Conservation (phyloP, 148 eudicot species). For the Limonium bicolor region DNA sequence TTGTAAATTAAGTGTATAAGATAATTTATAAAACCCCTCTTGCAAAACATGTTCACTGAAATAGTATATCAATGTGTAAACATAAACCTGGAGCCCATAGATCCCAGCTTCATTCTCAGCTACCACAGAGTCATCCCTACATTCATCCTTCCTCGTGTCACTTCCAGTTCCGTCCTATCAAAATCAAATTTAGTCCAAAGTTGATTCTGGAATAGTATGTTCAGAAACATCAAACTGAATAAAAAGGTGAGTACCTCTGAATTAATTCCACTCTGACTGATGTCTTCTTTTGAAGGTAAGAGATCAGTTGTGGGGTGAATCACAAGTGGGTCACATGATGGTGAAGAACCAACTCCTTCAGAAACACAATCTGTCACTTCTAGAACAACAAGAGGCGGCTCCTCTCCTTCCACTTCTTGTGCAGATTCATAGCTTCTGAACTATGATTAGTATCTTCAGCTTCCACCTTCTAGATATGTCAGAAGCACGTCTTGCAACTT, state of each 20-base stretch:
- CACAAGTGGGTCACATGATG: conserved; percentile 9
- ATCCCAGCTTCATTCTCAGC: conserved; percentile 89
- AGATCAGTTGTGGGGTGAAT: no score
- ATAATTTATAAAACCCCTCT: no score
- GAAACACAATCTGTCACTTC: conserved; percentile 16
- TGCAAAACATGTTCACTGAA: no score
- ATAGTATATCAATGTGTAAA: no score
- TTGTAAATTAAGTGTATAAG: no score
- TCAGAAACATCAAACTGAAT: conserved; percentile 1
- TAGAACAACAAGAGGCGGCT: conserved; percentile 25
- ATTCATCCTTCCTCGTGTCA: conserved; percentile 25
- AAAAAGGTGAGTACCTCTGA: conserved; percentile 28
- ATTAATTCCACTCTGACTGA: no score
- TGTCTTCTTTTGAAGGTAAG: no score
- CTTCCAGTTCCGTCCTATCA: conserved; percentile 31
- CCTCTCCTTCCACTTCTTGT: conserved; percentile 19
- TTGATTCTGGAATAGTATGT: conserved; percentile 2
- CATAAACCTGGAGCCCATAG: conserved; percentile 70
- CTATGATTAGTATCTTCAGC: conserved; percentile 12
- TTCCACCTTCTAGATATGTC: conserved; percentile 16
- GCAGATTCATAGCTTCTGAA: conserved; percentile 7
- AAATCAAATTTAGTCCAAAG: conserved; percentile 4
- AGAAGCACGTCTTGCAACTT: conserved; percentile 12
- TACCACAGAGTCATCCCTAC: conserved; percentile 60
- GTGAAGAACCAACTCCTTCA: conserved; percentile 12